phyloP scores from a whole-genome alignment of 306 rosid species.

The Elaeagnus macrophylla region DNA sequence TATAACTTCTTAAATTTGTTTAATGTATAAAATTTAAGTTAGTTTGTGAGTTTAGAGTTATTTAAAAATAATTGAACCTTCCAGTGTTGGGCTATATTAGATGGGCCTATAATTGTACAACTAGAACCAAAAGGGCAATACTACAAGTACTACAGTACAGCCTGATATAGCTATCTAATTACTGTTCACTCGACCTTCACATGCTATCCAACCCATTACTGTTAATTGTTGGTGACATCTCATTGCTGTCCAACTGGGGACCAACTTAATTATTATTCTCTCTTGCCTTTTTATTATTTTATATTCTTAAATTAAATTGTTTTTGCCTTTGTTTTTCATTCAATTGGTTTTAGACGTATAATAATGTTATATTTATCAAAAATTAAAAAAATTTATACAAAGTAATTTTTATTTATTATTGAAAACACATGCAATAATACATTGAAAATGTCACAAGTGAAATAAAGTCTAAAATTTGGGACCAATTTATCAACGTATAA shows the following conservation, averaged over 20 bases:
- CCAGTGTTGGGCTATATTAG: neutral
- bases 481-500: no score
- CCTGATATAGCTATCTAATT: slow-evolving; percentile 20
- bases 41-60: no score
- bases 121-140: slow-evolving; percentile 22
- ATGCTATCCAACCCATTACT: slow-evolving; percentile 52
- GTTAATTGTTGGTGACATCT: slow-evolving; percentile 43
- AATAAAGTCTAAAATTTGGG: no score
- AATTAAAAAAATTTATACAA: no score
- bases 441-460: no score
- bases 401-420: no score
- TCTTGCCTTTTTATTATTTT: neutral
- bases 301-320: neutral
- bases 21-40: no score
- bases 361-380: no score
- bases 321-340: no score
- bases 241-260: slow-evolving; percentile 34
- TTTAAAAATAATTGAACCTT: neutral
- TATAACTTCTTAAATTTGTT: no score
- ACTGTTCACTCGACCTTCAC: slow-evolving; percentile 23
- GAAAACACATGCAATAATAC: no score
- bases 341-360: no score
- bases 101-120: slow-evolving; percentile 24
- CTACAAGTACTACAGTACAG: neutral
- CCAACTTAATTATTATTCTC: slow-evolving; percentile 24